Conservation (phyloP, 2,329 filamentous ascomycete genomes). For the Biscogniauxia marginata region DNA sequence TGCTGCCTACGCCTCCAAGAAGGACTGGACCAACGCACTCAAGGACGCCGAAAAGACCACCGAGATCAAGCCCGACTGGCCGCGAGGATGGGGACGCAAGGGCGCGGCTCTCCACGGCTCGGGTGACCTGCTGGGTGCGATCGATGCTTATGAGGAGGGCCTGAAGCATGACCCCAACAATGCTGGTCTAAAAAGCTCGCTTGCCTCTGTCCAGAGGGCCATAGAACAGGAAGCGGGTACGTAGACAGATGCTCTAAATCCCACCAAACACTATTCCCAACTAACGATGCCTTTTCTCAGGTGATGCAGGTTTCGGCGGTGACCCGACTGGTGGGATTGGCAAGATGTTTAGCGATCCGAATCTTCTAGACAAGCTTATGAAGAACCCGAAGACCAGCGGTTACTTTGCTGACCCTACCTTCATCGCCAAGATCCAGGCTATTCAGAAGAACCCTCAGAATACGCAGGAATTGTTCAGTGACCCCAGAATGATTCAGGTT, state of each 20-base stretch:
- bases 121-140: slow-evolving; percentile 79
- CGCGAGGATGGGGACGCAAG: slow-evolving; percentile 93
- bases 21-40: slow-evolving; percentile 80
- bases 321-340: slow-evolving; percentile 78
- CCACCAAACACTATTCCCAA: slow-evolving; percentile 9
- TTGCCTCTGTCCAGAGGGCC: slow-evolving; percentile 81
- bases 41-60: slow-evolving; percentile 91
- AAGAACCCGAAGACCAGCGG: slow-evolving; percentile 88
- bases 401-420: slow-evolving; percentile 76
- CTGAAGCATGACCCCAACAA: slow-evolving; percentile 90
- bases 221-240: slow-evolving; percentile 70
- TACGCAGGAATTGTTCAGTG: slow-evolving; percentile 77
- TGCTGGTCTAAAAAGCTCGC: slow-evolving; percentile 85
- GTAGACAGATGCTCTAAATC: slow-evolving; percentile 2
- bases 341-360: slow-evolving; percentile 91
- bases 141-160: slow-evolving; percentile 92
- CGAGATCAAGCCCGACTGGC: slow-evolving; percentile 95
- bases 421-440: slow-evolving; percentile 86
- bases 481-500: slow-evolving; percentile 90
- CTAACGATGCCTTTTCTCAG: not conserved
- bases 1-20: slow-evolving; percentile 82
- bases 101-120: slow-evolving; percentile 86
- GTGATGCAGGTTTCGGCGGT: slow-evolving; percentile 46
- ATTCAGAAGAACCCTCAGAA: slow-evolving; percentile 78
- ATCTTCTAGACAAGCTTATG: slow-evolving; percentile 86